Evolutionary conservation across 345 rosid species (phyloP).

Genomic region (Turnera subulata): DNA sequence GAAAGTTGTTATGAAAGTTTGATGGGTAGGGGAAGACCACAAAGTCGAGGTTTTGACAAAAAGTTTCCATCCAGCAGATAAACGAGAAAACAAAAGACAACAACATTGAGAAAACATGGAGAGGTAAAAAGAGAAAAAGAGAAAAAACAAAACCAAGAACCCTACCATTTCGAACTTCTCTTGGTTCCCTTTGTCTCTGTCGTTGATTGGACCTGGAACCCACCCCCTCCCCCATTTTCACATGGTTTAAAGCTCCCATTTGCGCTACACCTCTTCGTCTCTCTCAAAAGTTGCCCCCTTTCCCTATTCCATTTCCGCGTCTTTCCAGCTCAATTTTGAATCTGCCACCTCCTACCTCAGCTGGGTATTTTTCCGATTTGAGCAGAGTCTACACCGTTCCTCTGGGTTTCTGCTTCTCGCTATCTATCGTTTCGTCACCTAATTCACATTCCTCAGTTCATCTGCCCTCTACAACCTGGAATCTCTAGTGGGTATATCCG

Average conservation of each 20-base stretch:
- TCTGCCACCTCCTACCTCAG: neutral
- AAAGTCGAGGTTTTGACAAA: too few relatives aligned
- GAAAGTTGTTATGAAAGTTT: too few relatives aligned
- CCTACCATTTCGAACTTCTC: neutral
- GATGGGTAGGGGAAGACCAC: too few relatives aligned
- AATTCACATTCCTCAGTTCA: neutral
- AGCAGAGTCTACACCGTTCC: neutral
- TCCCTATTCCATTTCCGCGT: neutral
- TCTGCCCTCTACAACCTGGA: neutral
- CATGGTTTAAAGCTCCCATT: neutral
- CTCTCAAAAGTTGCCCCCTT: neutral
- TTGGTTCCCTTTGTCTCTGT: neutral
- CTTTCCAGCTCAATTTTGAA: neutral
- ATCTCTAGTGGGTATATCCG: slow-evolving; percentile 1
- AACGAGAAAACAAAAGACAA: too few relatives aligned
- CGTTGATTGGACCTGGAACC: neutral
- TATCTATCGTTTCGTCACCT: neutral
- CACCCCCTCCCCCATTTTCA: neutral
- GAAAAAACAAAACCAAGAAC: too few relatives aligned
- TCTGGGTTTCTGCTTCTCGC: slow-evolving; percentile 6
- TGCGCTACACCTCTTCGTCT: neutral
- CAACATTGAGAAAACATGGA: too few relatives aligned
- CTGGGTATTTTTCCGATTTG: neutral
- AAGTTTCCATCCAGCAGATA: too few relatives aligned
- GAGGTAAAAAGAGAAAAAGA: neutral